phyloP scores from a whole-genome alignment of 148 eudicot species.

The Polygonum aviculare region DNA sequence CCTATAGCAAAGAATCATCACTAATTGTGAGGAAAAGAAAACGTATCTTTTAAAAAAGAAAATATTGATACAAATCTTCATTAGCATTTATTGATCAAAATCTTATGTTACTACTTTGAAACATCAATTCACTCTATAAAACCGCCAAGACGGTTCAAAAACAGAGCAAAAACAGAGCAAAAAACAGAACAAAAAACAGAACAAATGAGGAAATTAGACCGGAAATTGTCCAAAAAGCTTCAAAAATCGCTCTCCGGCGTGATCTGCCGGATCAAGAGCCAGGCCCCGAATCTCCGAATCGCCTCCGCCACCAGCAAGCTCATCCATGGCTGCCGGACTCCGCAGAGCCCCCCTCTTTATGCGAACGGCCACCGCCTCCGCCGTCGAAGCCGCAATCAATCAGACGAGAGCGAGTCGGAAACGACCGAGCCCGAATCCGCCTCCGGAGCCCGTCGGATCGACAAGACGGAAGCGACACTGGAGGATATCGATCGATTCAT shows the following conservation, averaged over 20 bases:
- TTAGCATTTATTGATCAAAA: background rate
- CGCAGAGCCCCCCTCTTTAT: background rate
- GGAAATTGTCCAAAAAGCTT: background rate
- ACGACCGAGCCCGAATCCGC: background rate
- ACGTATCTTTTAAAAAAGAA: background rate
- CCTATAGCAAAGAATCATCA: background rate
- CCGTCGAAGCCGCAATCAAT: background rate
- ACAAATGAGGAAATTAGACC: background rate
- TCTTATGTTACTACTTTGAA: slow-evolving; percentile 4
- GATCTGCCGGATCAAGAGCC: slow-evolving; percentile 1
- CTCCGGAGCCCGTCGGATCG: background rate
- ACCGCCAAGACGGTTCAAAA: background rate
- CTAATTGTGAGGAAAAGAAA: background rate
- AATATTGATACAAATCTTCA: background rate
- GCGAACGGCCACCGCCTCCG: slow-evolving; percentile 1
- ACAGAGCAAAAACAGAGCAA: background rate
- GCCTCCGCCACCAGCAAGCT: slow-evolving; percentile 7
- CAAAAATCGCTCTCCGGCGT: slow-evolving; percentile 5
- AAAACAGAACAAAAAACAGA: background rate
- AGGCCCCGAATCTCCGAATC: background rate
- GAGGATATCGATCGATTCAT: slow-evolving; percentile 15
- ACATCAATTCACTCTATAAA: background rate
- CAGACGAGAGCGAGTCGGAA: background rate
- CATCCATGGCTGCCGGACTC: slow-evolving; percentile 1
- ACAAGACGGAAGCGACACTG: slow-evolving; percentile 12